phyloP scores from a whole-genome alignment of 2,329 filamentous ascomycete genomes.

The Blastomyces emzantsi region DNA sequence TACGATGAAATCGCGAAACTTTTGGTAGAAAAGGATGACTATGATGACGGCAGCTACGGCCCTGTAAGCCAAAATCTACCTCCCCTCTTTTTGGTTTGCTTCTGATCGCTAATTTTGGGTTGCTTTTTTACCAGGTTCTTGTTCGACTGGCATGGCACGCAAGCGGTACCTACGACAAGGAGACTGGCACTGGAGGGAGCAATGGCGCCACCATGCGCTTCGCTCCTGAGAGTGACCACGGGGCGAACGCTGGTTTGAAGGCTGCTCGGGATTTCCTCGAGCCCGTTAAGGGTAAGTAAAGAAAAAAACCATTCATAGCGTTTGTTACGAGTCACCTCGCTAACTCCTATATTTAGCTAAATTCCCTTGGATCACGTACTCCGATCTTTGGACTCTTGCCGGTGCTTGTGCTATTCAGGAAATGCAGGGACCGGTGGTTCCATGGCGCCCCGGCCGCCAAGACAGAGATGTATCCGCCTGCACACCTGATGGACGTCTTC shows the following conservation, averaged over 20 bases:
- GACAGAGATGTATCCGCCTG: conserved; percentile 75
- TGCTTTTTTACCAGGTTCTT: conserved; percentile 45
- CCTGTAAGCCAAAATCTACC: conserved; percentile 45
- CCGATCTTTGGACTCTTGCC: conserved; percentile 89
- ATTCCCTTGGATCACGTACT: conserved; percentile 94
- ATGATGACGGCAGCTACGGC: conserved; percentile 93
- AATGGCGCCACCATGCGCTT: conserved; percentile 98
- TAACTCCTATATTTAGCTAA: conserved; percentile 43
- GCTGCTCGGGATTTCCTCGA: conserved; percentile 85
- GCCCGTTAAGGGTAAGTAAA: conserved; percentile 65
- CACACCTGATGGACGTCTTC: conserved; percentile 86
- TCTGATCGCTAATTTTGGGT: background rate
- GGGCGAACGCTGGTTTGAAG: conserved; percentile 85
- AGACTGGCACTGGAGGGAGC: conserved; percentile 80
- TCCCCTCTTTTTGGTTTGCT: background rate
- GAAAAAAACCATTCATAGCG: background rate
- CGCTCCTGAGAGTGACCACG: conserved; percentile 76
- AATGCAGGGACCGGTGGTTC: conserved; percentile 80
- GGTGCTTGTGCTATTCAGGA: conserved; percentile 86
- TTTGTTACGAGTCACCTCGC: conserved; percentile 4
- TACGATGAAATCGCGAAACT: conserved; percentile 76
- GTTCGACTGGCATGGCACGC: conserved; percentile 90
- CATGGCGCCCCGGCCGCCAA: conserved; percentile 75
- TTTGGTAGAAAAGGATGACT: conserved; percentile 84
- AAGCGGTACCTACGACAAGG: conserved; percentile 83